Evolutionary conservation across 768 basidiomycete genomes (phyloP), one percentile per base, ranked within the genome.

Genomic region (Strobilomyces dryophilus): DNA sequence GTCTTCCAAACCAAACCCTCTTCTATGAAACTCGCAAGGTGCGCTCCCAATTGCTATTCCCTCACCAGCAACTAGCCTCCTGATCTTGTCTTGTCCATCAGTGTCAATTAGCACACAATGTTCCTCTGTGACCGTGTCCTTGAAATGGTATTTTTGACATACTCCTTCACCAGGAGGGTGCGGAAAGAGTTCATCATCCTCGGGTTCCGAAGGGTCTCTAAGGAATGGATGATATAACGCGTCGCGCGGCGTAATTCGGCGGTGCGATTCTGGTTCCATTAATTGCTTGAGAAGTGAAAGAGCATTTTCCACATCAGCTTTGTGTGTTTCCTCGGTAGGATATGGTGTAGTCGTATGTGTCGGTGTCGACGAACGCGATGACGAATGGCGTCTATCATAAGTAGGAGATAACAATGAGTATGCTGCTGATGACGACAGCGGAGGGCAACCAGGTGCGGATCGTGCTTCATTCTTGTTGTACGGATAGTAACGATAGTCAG

Each of bases 191-290:
- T 79, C 82, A 52, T 89, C 86, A 49, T 90, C 86, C 31, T 76
- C 78, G 4, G 59, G 61, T 29, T 71, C 75, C 18, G 73, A 76
- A 0, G 69, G 64, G 43, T 79, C 81, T 29, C 62, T 57, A 10
- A 98, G 75, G 70, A 97, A 98, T 0, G 81, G 78, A 63, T 98
- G 94, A 53, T 79, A 79, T 43, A 98, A 76, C 17, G 87, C 91
- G 8, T 80, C 74, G 17, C 78, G 76, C 4, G 95, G 91, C 4
- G 90, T 92, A 51, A 85, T 79, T 20, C 95, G 81, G 49, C 80
- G 82, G 20, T 83, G 85, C 8, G 85, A 83, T 63, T 94, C 91
- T 1, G 89, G 83, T 37, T 88, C 77, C 64, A 99, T 76, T 18
- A 92, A 70, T 47, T 75, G 71, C 53, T 85, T 84, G 34, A 94